phyloP scores from a whole-genome alignment of 768 basidiomycete species.

The Hypholoma sublateritium region DNA sequence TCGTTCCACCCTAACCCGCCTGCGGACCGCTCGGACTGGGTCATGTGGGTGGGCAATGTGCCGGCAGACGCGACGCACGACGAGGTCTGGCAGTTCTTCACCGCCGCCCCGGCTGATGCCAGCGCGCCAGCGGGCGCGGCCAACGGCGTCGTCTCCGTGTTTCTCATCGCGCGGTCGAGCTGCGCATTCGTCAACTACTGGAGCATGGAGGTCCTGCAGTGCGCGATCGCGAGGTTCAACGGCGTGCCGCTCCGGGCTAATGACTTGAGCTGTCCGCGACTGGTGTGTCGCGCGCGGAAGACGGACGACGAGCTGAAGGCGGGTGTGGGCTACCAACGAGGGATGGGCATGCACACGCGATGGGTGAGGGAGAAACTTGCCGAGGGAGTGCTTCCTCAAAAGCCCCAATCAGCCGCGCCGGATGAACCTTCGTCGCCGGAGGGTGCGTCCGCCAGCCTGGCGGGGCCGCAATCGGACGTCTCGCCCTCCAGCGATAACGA shows the following conservation, averaged over 20 bases:
- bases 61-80: slow-evolving; percentile 80
- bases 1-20: slow-evolving; percentile 73
- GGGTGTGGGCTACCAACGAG: slow-evolving; percentile 91
- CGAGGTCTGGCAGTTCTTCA: slow-evolving; percentile 87
- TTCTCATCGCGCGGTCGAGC: slow-evolving; percentile 91
- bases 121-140: slow-evolving; percentile 8
- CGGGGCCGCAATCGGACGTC: slow-evolving; percentile 24
- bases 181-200: slow-evolving; percentile 94
- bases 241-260: slow-evolving; percentile 65
- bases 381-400: slow-evolving; percentile 21
- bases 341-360: slow-evolving; percentile 78
- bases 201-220: slow-evolving; percentile 55
- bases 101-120: slow-evolving; percentile 22
- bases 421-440: slow-evolving; percentile 24
- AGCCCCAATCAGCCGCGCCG: slow-evolving; percentile 17
- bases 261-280: slow-evolving; percentile 70
- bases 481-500: slow-evolving; percentile 47
- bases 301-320: slow-evolving; percentile 85
- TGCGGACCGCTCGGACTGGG: slow-evolving; percentile 82
- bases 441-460: slow-evolving; percentile 25
- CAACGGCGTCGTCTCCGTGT: slow-evolving; percentile 79
- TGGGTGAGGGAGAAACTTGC: slow-evolving; percentile 64
- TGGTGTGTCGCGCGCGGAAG: slow-evolving; percentile 82
- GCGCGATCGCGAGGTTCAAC: slow-evolving; percentile 73
- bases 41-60: slow-evolving; percentile 96